Evolutionary conservation across 2,329 filamentous ascomycete species (phyloP).

Genomic region (Fusarium sp.): DNA sequence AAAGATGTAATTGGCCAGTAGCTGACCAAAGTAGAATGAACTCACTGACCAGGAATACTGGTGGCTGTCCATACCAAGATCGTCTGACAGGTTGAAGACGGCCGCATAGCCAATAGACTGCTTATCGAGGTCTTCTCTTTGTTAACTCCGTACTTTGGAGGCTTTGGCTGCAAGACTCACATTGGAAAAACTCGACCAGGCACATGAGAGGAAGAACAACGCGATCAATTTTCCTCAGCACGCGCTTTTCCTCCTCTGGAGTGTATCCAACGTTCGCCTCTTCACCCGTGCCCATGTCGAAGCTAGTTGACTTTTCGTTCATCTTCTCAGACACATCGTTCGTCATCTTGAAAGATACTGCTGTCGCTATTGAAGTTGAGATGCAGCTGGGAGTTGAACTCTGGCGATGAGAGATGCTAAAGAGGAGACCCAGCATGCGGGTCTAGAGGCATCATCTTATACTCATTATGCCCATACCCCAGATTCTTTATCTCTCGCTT

Average conservation of each 20-base stretch:
- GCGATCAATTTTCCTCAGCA: neutral
- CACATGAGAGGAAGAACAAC: slow-evolving; percentile 9
- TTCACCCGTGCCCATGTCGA: neutral
- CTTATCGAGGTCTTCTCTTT: neutral
- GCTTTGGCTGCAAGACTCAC: neutral
- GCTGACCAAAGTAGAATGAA: slow-evolving; percentile 11
- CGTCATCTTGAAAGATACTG: neutral
- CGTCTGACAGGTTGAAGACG: slow-evolving; percentile 1
- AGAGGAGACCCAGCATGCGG: neutral
- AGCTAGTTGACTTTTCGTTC: neutral
- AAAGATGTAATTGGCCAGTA: slow-evolving; percentile 1
- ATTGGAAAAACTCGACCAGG: slow-evolving; percentile 5
- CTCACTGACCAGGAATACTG: slow-evolving; percentile 11
- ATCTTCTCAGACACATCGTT: neutral
- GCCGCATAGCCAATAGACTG: slow-evolving; percentile 4
- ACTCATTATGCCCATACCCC: neutral
- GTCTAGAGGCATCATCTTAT: neutral
- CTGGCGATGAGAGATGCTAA: too few relatives aligned
- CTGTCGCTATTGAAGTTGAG: too few relatives aligned
- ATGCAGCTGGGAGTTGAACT: too few relatives aligned
- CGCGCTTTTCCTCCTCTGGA: slow-evolving; percentile 1
- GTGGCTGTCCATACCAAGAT: neutral
- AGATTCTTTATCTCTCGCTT: neutral
- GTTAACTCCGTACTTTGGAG: neutral
- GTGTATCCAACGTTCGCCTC: neutral